phyloP scores from a whole-genome alignment of 1,284 basidiomycete species.

The Laetiporus sulphureus region DNA sequence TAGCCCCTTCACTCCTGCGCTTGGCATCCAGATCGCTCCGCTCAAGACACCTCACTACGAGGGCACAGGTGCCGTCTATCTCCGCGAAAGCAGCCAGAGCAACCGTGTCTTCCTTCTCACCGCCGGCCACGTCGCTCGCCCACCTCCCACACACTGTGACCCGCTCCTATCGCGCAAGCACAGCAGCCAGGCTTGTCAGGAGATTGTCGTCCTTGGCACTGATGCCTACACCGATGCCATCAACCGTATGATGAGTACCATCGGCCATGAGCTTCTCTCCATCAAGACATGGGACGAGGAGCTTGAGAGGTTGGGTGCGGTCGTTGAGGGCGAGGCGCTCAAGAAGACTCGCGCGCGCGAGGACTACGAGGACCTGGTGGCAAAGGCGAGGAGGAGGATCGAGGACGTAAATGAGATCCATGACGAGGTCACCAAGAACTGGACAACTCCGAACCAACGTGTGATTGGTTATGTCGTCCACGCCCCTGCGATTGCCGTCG shows the following conservation, averaged over 20 bases:
- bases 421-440: slow-evolving; percentile 15
- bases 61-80: slow-evolving; percentile 9
- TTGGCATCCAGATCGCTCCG: slow-evolving; percentile 28
- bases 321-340: slow-evolving; percentile 8
- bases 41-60: slow-evolving; percentile 8
- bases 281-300: not conserved
- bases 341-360: slow-evolving; percentile 3
- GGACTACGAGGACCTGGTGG: slow-evolving; percentile 3
- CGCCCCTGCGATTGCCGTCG: slow-evolving; percentile 21
- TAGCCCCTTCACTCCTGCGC: slow-evolving; percentile 26
- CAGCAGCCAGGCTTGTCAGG: slow-evolving; percentile 1
- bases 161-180: slow-evolving; percentile 7
- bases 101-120: slow-evolving; percentile 19
- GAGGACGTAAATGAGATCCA: slow-evolving; percentile 11
- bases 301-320: not conserved
- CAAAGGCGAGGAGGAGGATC: slow-evolving; percentile 10
- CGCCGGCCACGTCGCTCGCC: slow-evolving; percentile 20
- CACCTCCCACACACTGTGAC: slow-evolving; percentile 9
- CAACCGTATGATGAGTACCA: slow-evolving; percentile 8
- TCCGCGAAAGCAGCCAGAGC: slow-evolving; percentile 14
- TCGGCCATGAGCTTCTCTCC: slow-evolving; percentile 1
- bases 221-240: slow-evolving; percentile 7
- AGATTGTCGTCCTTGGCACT: slow-evolving; percentile 11
- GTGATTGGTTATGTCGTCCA: slow-evolving; percentile 26
- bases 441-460: slow-evolving; percentile 18